Evolutionary conservation across 371 early-diverging fungal species (phyloP), one percentile per base, ranked within the genome.

Genomic region (Entomophthora muscae): DNA sequence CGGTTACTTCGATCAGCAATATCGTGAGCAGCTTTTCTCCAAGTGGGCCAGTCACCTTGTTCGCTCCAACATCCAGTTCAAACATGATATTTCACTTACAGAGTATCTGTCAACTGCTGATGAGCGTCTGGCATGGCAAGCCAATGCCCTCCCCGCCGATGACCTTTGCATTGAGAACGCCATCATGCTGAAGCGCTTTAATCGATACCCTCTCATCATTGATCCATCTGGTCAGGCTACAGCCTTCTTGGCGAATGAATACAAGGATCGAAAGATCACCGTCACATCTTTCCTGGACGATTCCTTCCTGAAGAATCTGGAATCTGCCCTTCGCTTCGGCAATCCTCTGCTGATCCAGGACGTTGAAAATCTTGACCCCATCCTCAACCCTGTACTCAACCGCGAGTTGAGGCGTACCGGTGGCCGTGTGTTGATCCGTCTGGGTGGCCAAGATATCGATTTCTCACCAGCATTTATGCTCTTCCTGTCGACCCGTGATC

Each of bases 241-340:
- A 13, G 73, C 83, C 24, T 97, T 93, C 76, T 74, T 98, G 71
- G 77, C 82, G 67, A 90, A 90, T 66, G 85, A 88, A 68, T 89
- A 84, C 78, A 83, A 84, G 72, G 83, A 85, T 57, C 82, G 87
- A 53, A 93, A 90, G 76, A 85, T 97, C 23, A 85, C 90, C 0
- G 87, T 92, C 24, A 97, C 98, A 26, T 90, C 91, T 74, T 98
- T 98, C 86, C 76, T 95, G 71, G 98, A 98, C 69, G 91, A 90
- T 63, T 83, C 95, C 0, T 98, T 96, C 76, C 77, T 94, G 57
- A 98, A 98, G 79, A 91, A 91, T 63, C 75, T 98, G 30, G 98
- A 98, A 79, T 86, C 89, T 76, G 94, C 95, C 5, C 76, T 98
- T 58, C 88, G 98, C 68, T 98, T 98, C 73, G 98, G 98, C 71